Percentiles rank a stretch among this genome's conserved stretches.
phyloP scores from a whole-genome alignment of 1,284 basidiomycete genomes.

The Singerocomus inundabilis region DNA sequence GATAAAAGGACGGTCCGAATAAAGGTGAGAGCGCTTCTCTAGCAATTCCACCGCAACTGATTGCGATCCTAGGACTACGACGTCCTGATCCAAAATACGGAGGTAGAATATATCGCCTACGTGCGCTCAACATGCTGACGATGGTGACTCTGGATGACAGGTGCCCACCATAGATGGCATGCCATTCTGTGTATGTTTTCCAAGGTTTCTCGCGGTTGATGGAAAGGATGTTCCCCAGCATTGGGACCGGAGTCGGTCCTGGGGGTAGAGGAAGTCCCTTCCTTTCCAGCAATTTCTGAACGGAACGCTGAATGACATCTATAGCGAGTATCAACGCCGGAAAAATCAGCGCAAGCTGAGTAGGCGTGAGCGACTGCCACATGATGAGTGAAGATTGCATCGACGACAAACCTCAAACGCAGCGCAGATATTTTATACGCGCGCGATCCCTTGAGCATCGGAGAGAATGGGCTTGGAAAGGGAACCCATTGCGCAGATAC shows the following conservation, averaged over 20 bases:
- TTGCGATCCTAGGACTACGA: constrained; percentile 1
- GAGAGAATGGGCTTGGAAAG: too few species aligned
- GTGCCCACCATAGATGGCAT: constrained; percentile 10
- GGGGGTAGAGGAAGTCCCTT: constrained; percentile 10
- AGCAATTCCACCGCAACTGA: constrained; percentile 7
- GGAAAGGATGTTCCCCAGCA: constrained; percentile 9
- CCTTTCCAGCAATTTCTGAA: neutral
- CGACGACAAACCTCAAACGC: too few species aligned
- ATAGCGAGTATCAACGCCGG: neutral
- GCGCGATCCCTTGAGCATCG: too few species aligned
- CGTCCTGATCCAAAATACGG: constrained; percentile 14
- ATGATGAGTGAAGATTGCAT: too few species aligned
- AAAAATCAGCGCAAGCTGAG: neutral
- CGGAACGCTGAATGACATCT: neutral
- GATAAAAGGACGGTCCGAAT: constrained; percentile 16
- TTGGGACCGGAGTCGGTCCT: constrained; percentile 7
- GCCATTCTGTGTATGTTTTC: constrained; percentile 19
- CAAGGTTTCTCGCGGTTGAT: constrained; percentile 11
- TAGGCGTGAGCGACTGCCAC: too few species aligned
- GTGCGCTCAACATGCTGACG: too few species aligned
- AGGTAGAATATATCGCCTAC: constrained; percentile 13
- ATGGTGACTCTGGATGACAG: too few species aligned
- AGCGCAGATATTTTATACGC: too few species aligned
- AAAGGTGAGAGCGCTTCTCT: constrained; percentile 13
- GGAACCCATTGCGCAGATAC: too few species aligned